Evolutionary conservation across 139 green algal genomes (phyloP), one percentile per base, ranked within the genome.

Genomic region (Auxenochlorella protothecoides): DNA sequence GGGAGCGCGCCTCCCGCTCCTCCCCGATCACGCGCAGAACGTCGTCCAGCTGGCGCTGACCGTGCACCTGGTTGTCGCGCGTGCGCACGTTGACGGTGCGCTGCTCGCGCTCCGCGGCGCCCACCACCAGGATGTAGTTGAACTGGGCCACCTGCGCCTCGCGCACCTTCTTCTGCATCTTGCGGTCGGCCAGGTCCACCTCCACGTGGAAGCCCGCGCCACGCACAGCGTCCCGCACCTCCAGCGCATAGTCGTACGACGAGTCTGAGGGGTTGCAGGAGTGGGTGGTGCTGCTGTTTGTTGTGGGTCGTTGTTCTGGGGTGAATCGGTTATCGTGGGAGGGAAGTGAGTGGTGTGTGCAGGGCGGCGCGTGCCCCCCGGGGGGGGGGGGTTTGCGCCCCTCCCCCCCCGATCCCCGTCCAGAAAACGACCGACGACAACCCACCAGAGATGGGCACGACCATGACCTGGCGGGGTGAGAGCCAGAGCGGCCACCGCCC

Each of bases 401-500:
- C 59, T 2, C 59, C 11, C 59, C 59, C 59, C 14, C 2, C 2
- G 12, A 16, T 66, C 27, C 10, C 62, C 62, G 6, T 2, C 12
- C 62, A 15, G 62, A 65, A 9, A 6, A 66, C 10, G 57, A 62
- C 57, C 57, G 62, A 13, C 65, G 6, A 9, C 16, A 14, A 55
- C 66, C 4, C 74, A 68, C 62, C 74, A 12, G 66, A 91, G 80
- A 99, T 96, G 62, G 94, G 94, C 55, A 98, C 91, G n/a, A 99
- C 80, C 89, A 97, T 98, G 69, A 92, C 87, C 86, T 99, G 95
- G 53, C 90, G 86, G 2, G 95, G 95, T 64, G 80, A 92, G 52
- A 99, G 80, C 95, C 95, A 99, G 61, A 97, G 85, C 15, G 95
- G 95, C 92, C 92, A 99, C 85, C 98, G 98, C 72, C 90, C 93